Evolutionary conservation across 257 asterid species (phyloP).

Genomic region (Phtheirospermum japonicum): DNA sequence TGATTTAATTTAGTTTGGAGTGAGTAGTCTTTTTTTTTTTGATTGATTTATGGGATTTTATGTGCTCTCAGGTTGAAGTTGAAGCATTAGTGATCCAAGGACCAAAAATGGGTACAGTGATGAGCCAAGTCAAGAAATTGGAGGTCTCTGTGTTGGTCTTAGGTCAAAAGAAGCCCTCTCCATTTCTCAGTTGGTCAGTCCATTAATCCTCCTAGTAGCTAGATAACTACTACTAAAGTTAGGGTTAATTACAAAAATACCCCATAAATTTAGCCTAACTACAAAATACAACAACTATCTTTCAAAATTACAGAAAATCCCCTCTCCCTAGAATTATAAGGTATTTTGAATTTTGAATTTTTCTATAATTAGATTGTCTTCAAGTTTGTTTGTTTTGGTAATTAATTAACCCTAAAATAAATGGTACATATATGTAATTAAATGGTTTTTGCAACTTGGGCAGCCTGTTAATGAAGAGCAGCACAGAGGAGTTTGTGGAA

Average conservation of each 20-base stretch:
- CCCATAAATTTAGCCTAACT: background rate
- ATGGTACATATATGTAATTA: too few species aligned
- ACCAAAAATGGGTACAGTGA: constrained; percentile 36
- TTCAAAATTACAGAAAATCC: background rate
- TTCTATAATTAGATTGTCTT: background rate
- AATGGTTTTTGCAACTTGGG: background rate
- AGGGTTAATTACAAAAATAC: background rate
- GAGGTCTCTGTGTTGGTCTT: constrained; percentile 72
- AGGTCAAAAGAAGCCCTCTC: constrained; percentile 59
- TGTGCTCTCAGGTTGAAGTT: constrained; percentile 46
- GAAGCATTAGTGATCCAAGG: constrained; percentile 43
- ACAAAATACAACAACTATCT: background rate
- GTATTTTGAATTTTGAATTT: background rate
- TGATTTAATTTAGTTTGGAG: background rate
- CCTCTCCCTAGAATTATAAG: background rate
- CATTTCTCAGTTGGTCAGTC: constrained; percentile 59
- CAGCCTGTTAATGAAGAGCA: constrained; percentile 61
- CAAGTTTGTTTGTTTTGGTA: background rate
- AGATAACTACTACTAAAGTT: background rate
- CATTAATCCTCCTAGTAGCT: too few species aligned
- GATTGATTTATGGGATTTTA: background rate
- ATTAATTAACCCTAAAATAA: background rate
- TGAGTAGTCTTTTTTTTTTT: background rate
- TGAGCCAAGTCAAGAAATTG: constrained; percentile 65
- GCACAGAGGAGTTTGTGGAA: constrained; percentile 69